Evolutionary conservation across 768 basidiomycete species (phyloP), one percentile per base, ranked within the genome.

Genomic region (Lyophyllum atratum): DNA sequence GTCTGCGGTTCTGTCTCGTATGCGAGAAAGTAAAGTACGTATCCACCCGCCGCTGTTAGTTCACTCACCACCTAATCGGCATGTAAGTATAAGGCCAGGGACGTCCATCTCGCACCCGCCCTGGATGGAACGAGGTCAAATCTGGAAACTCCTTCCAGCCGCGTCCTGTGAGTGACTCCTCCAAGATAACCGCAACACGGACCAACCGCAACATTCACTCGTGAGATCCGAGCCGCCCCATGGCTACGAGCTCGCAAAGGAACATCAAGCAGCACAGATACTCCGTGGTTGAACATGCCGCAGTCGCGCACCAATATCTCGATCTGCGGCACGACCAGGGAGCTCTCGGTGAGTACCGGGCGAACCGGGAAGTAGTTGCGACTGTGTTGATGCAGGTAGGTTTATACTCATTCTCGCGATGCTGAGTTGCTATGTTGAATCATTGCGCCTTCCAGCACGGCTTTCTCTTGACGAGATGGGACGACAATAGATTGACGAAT

Each of bases 11-110:
- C 31, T 56, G 55, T n/a, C 25, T 49, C 14, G 17, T 12, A 15
- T 56, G 55, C 28, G 29, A 26, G 19, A 15, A 37, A 14, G 49
- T 4, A 44, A 56, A 56, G 55, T 56, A 45, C 28, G n/a, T 14
- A 15, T n/a, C 5, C 12, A 22, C 5, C 19, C 22, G n/a, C 15
- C 34, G 3, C 22, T 4, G 22, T n/a, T 42, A 6, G 15, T 40
- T 17, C 10, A 8, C 6, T 14, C 33, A 19, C 19, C 11, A 31
- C 7, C 26, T 52, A 11, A 52, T 10, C 4, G 3, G 5, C 3
- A 22, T 17, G 3, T 19, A 52, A 39, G n/a, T 22, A n/a, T 52
- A 10, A 25, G 42, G 25, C 34, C 11, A 15, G 50, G 50, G n/a
- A 24, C 22, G 3, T 1, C 9, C 10, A 17, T 47, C 26, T 3